phyloP scores from a whole-genome alignment of 306 rosid species.

The Vicia sativa region DNA sequence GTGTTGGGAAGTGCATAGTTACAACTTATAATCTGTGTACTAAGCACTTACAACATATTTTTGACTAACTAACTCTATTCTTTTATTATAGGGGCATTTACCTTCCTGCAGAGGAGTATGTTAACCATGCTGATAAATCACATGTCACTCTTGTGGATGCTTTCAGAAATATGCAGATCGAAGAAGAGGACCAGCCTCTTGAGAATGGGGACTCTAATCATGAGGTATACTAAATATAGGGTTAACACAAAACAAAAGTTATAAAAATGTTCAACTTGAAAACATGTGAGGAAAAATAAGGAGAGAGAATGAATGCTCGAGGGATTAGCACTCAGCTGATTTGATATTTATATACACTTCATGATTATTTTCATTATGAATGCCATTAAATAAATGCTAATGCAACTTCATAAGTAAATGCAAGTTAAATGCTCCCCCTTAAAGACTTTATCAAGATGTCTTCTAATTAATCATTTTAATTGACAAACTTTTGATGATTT shows the following conservation, averaged over 20 bases:
- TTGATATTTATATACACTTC: not conserved
- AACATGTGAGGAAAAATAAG: not conserved
- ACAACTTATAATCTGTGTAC: not conserved
- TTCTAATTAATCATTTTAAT: not conserved
- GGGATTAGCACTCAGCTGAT: not conserved
- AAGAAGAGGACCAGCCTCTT: slow-evolving; percentile 67
- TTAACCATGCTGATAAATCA: slow-evolving; percentile 62
- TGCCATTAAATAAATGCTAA: not conserved
- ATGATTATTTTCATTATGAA: not conserved
- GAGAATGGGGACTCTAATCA: slow-evolving; percentile 81
- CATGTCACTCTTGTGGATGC: slow-evolving; percentile 85
- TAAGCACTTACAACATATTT: slow-evolving; percentile 22
- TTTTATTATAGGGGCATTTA: slow-evolving; percentile 65
- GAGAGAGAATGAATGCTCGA: not conserved
- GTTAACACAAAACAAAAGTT: slow-evolving; percentile 6
- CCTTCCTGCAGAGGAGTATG: slow-evolving; percentile 71
- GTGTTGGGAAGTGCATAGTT: slow-evolving; percentile 26
- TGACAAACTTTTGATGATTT: not conserved
- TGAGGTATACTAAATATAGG: slow-evolving; percentile 57
- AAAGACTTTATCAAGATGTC: not conserved
- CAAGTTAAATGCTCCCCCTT: not conserved
- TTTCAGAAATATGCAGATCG: slow-evolving; percentile 75
- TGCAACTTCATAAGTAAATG: slow-evolving; percentile 2
- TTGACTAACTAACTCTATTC: slow-evolving; percentile 30
- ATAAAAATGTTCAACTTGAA: not conserved